Conservation (phyloP, 2,329 filamentous ascomycete genomes). For the Trichoderma aggressivum region DNA sequence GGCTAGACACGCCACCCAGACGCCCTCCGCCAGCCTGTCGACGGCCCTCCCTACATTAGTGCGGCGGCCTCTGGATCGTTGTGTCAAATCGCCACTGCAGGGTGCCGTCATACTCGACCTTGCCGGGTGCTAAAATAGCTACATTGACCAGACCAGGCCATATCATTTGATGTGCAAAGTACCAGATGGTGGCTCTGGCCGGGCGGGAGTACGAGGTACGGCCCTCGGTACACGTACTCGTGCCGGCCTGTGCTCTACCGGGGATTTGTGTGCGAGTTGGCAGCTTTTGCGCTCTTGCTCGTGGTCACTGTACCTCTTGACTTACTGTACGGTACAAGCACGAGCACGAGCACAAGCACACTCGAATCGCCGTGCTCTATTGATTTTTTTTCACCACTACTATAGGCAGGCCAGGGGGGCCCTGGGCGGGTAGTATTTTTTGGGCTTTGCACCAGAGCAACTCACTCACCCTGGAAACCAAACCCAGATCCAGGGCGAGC, state of each 20-base stretch:
- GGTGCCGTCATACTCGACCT: slow-evolving; percentile 22
- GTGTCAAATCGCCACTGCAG: slow-evolving; percentile 20
- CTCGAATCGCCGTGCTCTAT: not conserved
- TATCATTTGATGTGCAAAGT: not conserved
- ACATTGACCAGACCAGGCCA: not conserved
- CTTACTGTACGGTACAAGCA: not conserved
- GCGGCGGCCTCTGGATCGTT: slow-evolving; percentile 15
- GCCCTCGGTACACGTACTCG: not conserved
- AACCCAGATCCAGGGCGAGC: slow-evolving; percentile 13
- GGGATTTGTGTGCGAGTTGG: not conserved
- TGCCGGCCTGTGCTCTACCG: not conserved
- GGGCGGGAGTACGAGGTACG: not conserved
- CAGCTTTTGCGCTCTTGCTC: not conserved
- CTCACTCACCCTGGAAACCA: not conserved
- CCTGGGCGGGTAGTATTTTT: not conserved
- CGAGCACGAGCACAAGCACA: not conserved
- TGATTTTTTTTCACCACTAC: not conserved
- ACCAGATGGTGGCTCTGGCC: not conserved
- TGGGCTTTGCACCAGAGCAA: not conserved
- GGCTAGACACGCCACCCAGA: slow-evolving; percentile 13
- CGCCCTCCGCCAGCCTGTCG: slow-evolving; percentile 14
- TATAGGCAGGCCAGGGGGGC: not conserved
- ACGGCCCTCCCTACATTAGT: slow-evolving; percentile 18
- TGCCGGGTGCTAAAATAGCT: not conserved
- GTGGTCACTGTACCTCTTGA: not conserved